Base-by-base conservation (phyloP, 2,329 filamentous ascomycete species). In the Colletotrichum coccodes region DNA sequence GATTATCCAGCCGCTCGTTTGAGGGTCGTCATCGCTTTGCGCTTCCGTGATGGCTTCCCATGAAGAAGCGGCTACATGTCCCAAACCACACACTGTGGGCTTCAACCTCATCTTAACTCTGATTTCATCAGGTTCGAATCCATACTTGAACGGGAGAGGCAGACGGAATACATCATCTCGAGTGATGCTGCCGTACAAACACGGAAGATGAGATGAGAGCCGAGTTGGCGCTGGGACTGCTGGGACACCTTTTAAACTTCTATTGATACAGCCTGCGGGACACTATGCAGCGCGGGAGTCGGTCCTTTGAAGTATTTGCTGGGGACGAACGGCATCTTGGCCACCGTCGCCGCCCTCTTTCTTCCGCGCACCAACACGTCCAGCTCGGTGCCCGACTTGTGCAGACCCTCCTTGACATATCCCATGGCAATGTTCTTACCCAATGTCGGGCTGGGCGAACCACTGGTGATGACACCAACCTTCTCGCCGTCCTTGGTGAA, bases 371-470 rank as follows among this genome's bases (percentile, higher is more conserved):
- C 91, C 44, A 94, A 79, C 4, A 97, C 90, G 21, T 90, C 87
- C 7, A 97, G 83, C 82, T 95, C 91, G 1, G 94, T 97, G 12
- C 94, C 94, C 36, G 88, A 86, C 86, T 97, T 97, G 79, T 97
- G 94, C 78, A 91, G 82, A 0, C 94, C 94, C 71, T 93, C 90
- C 80, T 90, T 89, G 76, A 98, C 86, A 77, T 97, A 97, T 0
- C 91, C 96, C 96, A 99, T 99, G 64, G 95, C 94, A 71, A 99
- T 95, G 80, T 98, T 98, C 84, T 92, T 92, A 72, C 91, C 91
- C 54, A 98, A 83, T 0, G 92, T 93, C 3, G 96, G 96, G 77
- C 92, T 95, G 0, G 96, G 96, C 72, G 94, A 93, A 18, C 96
- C 96, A 73, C 94, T 97, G 6, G 96, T 99, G 71, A 99, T 86